These are phyloP conservation scores for Neodidymelliopsis sp. DNA, from an alignment of 2,329 filamentous ascomycete species.

Conservation along the genomic window DNA sequence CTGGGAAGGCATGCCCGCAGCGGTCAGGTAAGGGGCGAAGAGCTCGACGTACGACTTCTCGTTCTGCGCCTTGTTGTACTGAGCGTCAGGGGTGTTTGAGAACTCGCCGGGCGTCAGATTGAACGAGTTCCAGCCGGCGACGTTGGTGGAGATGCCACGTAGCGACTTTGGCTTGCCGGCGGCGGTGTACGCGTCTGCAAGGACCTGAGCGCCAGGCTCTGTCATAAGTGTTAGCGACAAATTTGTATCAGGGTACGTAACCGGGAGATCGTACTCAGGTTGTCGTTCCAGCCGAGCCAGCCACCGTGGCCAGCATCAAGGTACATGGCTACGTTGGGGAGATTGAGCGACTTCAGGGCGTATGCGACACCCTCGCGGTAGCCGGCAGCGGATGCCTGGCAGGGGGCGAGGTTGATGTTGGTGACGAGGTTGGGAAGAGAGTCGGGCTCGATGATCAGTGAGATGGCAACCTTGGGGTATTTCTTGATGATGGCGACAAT, in stretches of 20 bases:
- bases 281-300: conserved; percentile 71
- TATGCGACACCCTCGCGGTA: conserved; percentile 67
- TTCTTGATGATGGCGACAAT: conserved; percentile 63
- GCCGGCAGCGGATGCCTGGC: conserved; percentile 62
- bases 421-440: conserved; percentile 70
- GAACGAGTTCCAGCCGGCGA: conserved; percentile 67
- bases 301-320: conserved; percentile 70
- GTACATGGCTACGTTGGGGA: conserved; percentile 71
- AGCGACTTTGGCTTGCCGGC: conserved; percentile 58
- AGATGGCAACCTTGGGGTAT: conserved; percentile 56
- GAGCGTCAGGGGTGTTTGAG: conserved; percentile 43
- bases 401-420: conserved; percentile 63
- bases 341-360: conserved; percentile 64
- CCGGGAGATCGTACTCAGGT: conserved; percentile 57
- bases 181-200: conserved; percentile 56
- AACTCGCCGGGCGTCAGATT: conserved; percentile 52
- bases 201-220: conserved; percentile 60
- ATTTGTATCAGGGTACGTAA: background rate
- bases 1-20: conserved; percentile 59
- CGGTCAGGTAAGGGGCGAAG: conserved; percentile 58
- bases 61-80: conserved; percentile 57
- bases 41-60: conserved; percentile 62
- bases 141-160: conserved; percentile 64
- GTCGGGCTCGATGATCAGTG: conserved; percentile 64
- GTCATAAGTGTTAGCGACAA: conserved; percentile 15